Conservation (phyloP, 208 protist genomes). For the Spongospora subterranea region DNA sequence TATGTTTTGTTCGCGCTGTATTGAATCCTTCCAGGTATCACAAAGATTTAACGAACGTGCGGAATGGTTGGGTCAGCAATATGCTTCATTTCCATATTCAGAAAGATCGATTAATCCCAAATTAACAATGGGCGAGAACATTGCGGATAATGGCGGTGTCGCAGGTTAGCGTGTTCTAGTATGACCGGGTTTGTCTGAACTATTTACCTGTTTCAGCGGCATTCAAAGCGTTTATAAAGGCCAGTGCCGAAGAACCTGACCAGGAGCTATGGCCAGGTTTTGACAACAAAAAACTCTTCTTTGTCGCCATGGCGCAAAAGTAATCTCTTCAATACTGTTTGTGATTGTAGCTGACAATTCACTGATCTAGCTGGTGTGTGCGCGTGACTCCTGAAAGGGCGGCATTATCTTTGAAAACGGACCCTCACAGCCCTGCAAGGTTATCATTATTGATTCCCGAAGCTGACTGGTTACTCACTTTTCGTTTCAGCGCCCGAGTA, state of each 20-base stretch:
- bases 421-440: slow-evolving; percentile 38
- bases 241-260: background rate
- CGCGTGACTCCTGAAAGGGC: background rate
- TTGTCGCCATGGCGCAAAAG: slow-evolving; percentile 37
- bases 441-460: too few relatives aligned
- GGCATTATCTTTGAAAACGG: background rate
- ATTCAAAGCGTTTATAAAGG: background rate
- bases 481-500: slow-evolving; percentile 12
- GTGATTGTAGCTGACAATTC: background rate
- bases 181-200: background rate
- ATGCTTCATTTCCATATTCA: background rate
- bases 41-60: background rate
- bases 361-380: background rate
- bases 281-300: slow-evolving; percentile 1
- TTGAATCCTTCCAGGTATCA: background rate
- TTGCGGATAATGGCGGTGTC: slow-evolving; percentile 66
- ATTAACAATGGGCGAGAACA: slow-evolving; percentile 71
- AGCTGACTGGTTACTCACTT: background rate
- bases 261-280: background rate
- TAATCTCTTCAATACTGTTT: background rate
- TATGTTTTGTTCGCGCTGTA: background rate
- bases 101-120: slow-evolving; percentile 58
- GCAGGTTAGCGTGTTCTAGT: background rate
- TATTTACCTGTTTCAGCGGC: background rate
- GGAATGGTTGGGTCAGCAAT: background rate